A percentile compares a stretch with the other conserved stretches of the same genome.
Conservation (phyloP, 2,329 filamentous ascomycete genomes). For the Aspergillus pseudoglaucus region DNA sequence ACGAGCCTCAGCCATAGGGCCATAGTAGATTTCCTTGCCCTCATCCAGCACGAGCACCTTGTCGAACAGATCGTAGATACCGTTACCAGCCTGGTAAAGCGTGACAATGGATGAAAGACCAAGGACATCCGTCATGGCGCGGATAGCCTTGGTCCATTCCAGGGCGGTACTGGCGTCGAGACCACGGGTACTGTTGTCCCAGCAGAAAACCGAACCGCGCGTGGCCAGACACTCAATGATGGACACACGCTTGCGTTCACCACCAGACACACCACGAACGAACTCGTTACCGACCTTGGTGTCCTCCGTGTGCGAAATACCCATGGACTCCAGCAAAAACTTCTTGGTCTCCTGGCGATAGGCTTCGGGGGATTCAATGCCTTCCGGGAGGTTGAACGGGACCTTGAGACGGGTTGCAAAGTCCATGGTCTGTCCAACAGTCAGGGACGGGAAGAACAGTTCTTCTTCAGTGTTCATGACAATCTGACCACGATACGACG, state of each 20-base stretch:
- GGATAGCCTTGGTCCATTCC: conserved; percentile 55
- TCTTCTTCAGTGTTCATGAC: conserved; percentile 51
- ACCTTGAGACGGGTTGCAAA: conserved; percentile 54
- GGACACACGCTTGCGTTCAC: conserved; percentile 63
- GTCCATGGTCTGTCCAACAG: conserved; percentile 47
- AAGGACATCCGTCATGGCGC: conserved; percentile 57
- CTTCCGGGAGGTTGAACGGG: conserved; percentile 43
- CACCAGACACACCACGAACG: conserved; percentile 60
- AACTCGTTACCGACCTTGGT: conserved; percentile 65
- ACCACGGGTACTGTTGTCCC: conserved; percentile 62
- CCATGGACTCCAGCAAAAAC: conserved; percentile 53
- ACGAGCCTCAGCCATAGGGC: conserved; percentile 51
- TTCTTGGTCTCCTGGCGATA: conserved; percentile 44
- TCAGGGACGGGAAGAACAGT: conserved; percentile 46
- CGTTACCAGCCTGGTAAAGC: conserved; percentile 64
- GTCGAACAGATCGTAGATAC: conserved; percentile 63
- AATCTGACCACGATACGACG: conserved; percentile 51
- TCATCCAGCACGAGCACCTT: conserved; percentile 63
- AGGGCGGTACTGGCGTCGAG: conserved; percentile 61
- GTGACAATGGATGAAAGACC: conserved; percentile 57
- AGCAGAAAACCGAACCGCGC: conserved; percentile 54
- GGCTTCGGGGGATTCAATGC: conserved; percentile 39
- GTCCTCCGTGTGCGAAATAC: conserved; percentile 53
- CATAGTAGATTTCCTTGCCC: conserved; percentile 61
- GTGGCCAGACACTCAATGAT: conserved; percentile 60